phyloP scores from a whole-genome alignment of 306 rosid genomes.

The Vigna radiata region DNA sequence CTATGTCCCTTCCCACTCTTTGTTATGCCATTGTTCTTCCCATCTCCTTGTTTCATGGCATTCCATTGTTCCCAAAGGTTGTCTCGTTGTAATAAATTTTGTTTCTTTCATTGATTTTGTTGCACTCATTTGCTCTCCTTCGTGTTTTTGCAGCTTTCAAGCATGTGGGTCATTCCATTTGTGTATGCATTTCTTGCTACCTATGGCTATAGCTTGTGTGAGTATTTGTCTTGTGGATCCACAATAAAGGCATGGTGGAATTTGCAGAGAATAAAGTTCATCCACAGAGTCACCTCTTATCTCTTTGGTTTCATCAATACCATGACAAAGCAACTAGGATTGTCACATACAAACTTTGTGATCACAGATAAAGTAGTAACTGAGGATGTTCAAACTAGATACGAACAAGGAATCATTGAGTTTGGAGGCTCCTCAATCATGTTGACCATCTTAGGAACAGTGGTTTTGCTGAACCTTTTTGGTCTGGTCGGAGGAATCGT shows the following conservation, averaged over 20 bases:
- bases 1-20: slow-evolving; percentile 62
- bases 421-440: slow-evolving; percentile 62
- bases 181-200: slow-evolving; percentile 63
- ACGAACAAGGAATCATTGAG: slow-evolving; percentile 62
- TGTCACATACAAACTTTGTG: slow-evolving; percentile 57
- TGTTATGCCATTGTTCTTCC: slow-evolving; percentile 62
- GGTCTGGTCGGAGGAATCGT: slow-evolving; percentile 50
- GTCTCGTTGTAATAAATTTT: background rate
- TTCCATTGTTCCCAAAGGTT: slow-evolving; percentile 77
- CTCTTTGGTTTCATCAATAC: slow-evolving; percentile 62
- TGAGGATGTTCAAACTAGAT: slow-evolving; percentile 57
- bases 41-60: slow-evolving; percentile 60
- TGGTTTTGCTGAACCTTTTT: slow-evolving; percentile 62
- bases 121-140: slow-evolving; percentile 16
- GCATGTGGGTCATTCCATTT: slow-evolving; percentile 72
- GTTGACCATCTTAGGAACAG: slow-evolving; percentile 57
- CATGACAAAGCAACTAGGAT: slow-evolving; percentile 49
- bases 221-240: slow-evolving; percentile 52
- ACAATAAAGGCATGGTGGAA: slow-evolving; percentile 74
- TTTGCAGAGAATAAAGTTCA: slow-evolving; percentile 58
- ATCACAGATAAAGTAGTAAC: slow-evolving; percentile 59
- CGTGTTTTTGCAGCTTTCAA: slow-evolving; percentile 49
- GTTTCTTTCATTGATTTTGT: background rate
- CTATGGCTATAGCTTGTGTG: slow-evolving; percentile 50
- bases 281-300: slow-evolving; percentile 61